Evolutionary conservation across 352 stramenopile genomes (phyloP), one percentile per base, ranked within the genome.

Genomic region (Phytophthora citrophthora): DNA sequence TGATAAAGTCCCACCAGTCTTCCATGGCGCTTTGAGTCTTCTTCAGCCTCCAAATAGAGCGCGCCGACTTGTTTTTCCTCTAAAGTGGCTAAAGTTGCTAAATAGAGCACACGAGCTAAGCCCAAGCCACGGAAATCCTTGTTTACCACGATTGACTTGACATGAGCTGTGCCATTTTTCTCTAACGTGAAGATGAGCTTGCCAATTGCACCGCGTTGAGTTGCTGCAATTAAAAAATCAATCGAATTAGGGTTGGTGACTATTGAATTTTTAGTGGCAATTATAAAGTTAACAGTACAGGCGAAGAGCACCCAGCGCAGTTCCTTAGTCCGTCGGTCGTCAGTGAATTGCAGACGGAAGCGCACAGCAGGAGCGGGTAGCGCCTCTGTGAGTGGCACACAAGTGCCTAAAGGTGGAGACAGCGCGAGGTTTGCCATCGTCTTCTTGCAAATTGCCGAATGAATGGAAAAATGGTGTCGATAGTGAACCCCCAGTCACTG

Each of bases 121-220:
- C 87, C 84, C 20, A 84, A 63, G 15, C 83, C 82, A 31, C 87
- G 83, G 51, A 82, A 94, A 49, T 91, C 81, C 44, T 69, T 54
- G 71, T 90, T 77, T 36, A 95, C 72, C 36, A 77, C 70, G 45
- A 95, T 76, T 11, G 83, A 89, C 77, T 95, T 95, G 72, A 93
- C 57, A 71, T 93, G 83, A 26, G 87, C 84, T 7, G 68, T 72
- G 5, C 60, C 40, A 49, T 78, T 72, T 18, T 77, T 76, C 53
- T 90, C 79, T 18, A 95, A 50, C 23, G 85, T 93, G 63, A 95
- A 95, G 39, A 95, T 81, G 63, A 95, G 69, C 39, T 95, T 95
- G 47, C 84, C 86, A 27, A 93, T 70, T 34, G 73, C 74, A 29
- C 86, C 86, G 54, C 86, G 86, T 34, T 77, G 70, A 24, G 64